These are phyloP conservation scores for Cupressus sempervirens DNA, from an alignment of 75 land plant species.

Conservation along the genomic window DNA sequence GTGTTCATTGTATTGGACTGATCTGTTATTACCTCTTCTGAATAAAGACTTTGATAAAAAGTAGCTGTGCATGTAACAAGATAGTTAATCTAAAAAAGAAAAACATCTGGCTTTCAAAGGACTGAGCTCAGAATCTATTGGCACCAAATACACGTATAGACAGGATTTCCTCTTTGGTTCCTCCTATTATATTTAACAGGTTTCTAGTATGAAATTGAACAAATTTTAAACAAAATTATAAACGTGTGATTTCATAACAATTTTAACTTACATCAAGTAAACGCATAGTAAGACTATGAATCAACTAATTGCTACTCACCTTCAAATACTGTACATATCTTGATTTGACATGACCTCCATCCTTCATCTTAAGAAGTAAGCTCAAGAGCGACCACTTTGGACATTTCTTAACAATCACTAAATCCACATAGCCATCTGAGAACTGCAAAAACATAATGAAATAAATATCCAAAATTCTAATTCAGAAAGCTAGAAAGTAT, in stretches of 20 bases:
- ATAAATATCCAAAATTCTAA: not conserved
- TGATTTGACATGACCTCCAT: constrained; percentile 74
- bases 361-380: constrained; percentile 46
- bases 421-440: constrained; percentile 85
- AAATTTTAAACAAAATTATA: not conserved
- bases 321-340: constrained; percentile 72
- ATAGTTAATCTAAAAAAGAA: not conserved
- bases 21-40: not conserved
- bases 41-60: not conserved
- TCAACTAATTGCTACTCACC: constrained; percentile 29
- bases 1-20: not conserved
- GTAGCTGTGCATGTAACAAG: not conserved
- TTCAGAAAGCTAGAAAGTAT: not conserved
- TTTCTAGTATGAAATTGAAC: not conserved
- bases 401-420: constrained; percentile 58
- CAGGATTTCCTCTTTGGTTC: not conserved
- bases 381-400: constrained; percentile 43
- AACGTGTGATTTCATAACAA: not conserved
- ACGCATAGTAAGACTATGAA: not conserved
- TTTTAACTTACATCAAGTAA: not conserved
- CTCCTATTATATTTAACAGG: not conserved
- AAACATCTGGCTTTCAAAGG: not conserved
- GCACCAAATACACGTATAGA: not conserved
- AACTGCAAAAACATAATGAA: constrained; percentile 52
- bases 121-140: not conserved